Base-by-base conservation (phyloP, 2,329 filamentous ascomycete species). In the Fusarium buharicum region DNA sequence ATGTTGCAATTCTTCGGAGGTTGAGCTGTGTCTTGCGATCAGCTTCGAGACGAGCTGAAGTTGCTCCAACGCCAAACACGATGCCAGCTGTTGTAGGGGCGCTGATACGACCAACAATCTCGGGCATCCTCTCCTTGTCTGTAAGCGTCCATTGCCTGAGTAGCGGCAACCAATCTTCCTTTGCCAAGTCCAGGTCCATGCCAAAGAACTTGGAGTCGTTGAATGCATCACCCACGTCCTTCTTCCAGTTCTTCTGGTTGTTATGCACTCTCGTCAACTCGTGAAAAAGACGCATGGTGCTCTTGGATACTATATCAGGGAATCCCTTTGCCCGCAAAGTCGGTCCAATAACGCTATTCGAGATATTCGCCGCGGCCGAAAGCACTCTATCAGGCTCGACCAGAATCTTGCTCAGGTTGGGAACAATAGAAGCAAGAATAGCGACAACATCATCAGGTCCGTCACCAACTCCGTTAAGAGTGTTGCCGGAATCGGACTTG, bases 31-130 rank as follows among this genome's bases (percentile, higher is more conserved):
- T 93, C 76, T 90, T 95, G 55, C 93, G 89, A 75, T 99, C 95
- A 6, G 96, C 93, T 77, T 99, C 95, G n/a, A 96, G 85, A 55
- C 95, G 85, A 31, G 95, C 95, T 38, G 93, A 96, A 18, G 92
- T 93, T 7, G 95, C 95, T 11, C 96, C 96, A 1, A 99, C 95
- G n/a, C 95, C 95, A 71, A 99, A 99, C 73, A 99, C 94, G 67
- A 99, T 96, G 9, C 95, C 95, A 0, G 96, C 95, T 13, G 93
- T 94, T 1, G 93, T 92, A 6, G 95, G 95, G 4, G 93, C 86
- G 6, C 88, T 88, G 60, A 99, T 85, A 17, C 92, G 89, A 33
- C 85, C 82, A 9, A 98, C 77, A 4, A 97, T 80, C 60, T 99
- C 95, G 0, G 88, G 81, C 77, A 99, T 84, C 41, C 91, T 87